phyloP scores from a whole-genome alignment of 768 basidiomycete genomes.

The Mycena olivaceomarginata region DNA sequence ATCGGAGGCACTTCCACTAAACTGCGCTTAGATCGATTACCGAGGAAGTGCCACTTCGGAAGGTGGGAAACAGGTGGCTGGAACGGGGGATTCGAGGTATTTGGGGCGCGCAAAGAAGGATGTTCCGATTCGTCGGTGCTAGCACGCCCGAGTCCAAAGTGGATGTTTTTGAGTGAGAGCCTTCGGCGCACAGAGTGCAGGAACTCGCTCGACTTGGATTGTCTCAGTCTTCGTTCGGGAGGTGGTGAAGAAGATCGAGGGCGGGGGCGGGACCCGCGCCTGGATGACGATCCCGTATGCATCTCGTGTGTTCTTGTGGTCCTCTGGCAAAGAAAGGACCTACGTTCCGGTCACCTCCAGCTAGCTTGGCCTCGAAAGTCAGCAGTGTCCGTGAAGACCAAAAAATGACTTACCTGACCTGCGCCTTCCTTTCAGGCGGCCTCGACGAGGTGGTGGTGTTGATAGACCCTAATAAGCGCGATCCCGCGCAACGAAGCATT shows the following conservation, averaged over 20 bases:
- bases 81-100: conserved; percentile 51
- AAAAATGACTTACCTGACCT: neutral
- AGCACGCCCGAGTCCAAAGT: conserved; percentile 48
- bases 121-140: conserved; percentile 54
- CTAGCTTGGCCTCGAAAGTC: neutral
- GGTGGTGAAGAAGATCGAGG: conserved; percentile 41
- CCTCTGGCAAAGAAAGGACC: neutral
- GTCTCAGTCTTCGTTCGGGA: conserved; percentile 55
- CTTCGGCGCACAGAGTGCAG: conserved; percentile 63
- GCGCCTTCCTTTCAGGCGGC: neutral
- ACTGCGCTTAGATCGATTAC: conserved; percentile 2
- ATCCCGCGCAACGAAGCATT: conserved; percentile 28
- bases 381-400: no score
- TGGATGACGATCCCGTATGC: neutral
- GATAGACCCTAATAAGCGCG: conserved; percentile 20
- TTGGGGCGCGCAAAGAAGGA: conserved; percentile 59
- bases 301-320: neutral
- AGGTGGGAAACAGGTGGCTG: conserved; percentile 38
- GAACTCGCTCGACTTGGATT: conserved; percentile 67
- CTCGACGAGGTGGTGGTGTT: neutral
- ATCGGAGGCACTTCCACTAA: conserved; percentile 27
- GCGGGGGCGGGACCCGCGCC: conserved; percentile 12
- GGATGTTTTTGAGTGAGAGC: conserved; percentile 62
- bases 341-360: neutral
- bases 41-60: neutral